These are phyloP conservation scores for Vaccinium darrowii DNA, from an alignment of 148 eudicot genomes.

Conservation along the genomic window DNA sequence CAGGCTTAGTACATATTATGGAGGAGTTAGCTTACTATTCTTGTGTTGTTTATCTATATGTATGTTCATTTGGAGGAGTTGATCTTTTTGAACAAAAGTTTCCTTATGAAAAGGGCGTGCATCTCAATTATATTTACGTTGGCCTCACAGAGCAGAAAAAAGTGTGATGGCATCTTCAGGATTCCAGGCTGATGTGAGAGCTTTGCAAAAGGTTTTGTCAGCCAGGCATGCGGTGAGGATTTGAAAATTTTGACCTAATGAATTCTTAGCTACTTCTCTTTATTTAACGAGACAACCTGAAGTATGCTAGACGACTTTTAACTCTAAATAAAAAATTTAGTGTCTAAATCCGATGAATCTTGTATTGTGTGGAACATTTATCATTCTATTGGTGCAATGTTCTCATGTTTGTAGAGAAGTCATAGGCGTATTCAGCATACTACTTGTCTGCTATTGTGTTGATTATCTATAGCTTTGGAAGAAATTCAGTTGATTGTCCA, in stretches of 20 bases:
- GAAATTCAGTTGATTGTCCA: background rate
- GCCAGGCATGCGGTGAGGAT: slow-evolving; percentile 80
- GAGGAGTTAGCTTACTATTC: background rate
- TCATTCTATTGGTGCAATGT: background rate
- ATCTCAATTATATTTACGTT: background rate
- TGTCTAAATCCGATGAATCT: background rate
- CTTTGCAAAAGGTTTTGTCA: slow-evolving; percentile 77
- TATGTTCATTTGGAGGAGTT: background rate
- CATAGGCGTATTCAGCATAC: background rate
- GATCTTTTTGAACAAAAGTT: slow-evolving; percentile 2
- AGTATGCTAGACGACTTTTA: background rate
- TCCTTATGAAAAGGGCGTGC: background rate
- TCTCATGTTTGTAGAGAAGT: background rate
- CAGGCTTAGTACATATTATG: background rate
- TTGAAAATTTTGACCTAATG: background rate
- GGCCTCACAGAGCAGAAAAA: slow-evolving; percentile 73
- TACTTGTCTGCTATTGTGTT: background rate
- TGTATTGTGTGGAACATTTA: background rate
- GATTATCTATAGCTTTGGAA: background rate
- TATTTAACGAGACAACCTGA: background rate
- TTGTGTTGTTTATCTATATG: background rate
- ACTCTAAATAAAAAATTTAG: background rate
- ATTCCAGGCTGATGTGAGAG: slow-evolving; percentile 97
- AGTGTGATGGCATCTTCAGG: slow-evolving; percentile 86
- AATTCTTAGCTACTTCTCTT: background rate